phyloP scores from a whole-genome alignment of 2,329 filamentous ascomycete genomes.

The Ophiostoma populinum region DNA sequence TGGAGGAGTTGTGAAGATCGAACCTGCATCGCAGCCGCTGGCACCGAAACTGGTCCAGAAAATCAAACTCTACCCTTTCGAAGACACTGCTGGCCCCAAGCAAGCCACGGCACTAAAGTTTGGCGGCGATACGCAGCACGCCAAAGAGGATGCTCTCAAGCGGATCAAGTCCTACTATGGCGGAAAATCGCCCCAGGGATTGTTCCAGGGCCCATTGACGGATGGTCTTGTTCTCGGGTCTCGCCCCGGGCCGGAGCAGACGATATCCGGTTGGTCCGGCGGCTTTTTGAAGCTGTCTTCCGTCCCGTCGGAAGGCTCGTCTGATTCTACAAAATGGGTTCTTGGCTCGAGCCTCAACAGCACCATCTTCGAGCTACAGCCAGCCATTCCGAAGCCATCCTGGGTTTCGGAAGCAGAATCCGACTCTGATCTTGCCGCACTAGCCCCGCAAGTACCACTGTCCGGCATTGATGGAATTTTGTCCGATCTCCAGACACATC shows the following conservation, averaged over 20 bases:
- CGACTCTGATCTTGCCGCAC: conserved; percentile 61
- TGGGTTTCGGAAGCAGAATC: conserved; percentile 24
- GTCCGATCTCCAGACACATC: conserved; percentile 52
- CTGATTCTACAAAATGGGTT: conserved; percentile 46
- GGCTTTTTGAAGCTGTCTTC: conserved; percentile 63
- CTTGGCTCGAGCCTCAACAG: conserved; percentile 55
- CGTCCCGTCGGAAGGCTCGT: conserved; percentile 9
- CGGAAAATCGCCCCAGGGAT: conserved; percentile 34
- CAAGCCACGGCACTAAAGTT: conserved; percentile 52
- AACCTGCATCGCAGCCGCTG: conserved; percentile 61
- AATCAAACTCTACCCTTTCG: conserved; percentile 71
- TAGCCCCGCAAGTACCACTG: too few species aligned
- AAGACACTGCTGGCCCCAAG: conserved; percentile 33
- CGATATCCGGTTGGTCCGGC: conserved; percentile 48
- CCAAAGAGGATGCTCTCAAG: conserved; percentile 60
- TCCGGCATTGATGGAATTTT: conserved; percentile 69
- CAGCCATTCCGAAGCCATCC: conserved; percentile 48
- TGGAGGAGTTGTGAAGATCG: conserved; percentile 73
- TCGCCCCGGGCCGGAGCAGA: conserved; percentile 31
- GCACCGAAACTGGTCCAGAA: conserved; percentile 31
- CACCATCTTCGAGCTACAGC: conserved; percentile 57
- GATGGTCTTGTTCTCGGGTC: conserved; percentile 65
- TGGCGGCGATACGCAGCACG: conserved; percentile 70
- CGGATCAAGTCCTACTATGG: conserved; percentile 57
- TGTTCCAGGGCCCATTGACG: conserved; percentile 73